Evolutionary conservation across 1,139 yeast genomes (phyloP).

Genomic region (Casaregolazyma lundiana): DNA sequence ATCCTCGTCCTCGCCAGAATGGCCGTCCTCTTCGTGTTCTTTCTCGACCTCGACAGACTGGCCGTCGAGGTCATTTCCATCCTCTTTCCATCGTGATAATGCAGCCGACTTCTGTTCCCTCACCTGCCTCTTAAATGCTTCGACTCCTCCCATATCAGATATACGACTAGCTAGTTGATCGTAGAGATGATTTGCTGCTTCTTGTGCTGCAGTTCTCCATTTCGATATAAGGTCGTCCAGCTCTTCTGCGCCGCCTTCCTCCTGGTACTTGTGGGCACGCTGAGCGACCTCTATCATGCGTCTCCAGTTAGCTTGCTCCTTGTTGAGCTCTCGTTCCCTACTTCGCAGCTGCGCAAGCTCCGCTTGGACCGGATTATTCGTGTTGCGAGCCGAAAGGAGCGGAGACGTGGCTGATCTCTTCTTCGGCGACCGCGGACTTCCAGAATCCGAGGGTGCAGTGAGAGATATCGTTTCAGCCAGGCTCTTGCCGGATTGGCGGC

Average conservation of each 20-base stretch:
- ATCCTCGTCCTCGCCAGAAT: conserved; percentile 27
- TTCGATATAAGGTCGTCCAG: conserved; percentile 34
- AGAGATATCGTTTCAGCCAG: conserved; percentile 4
- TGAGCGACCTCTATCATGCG: conserved; percentile 32
- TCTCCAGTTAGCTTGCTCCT: conserved; percentile 27
- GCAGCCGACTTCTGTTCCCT: conserved; percentile 25
- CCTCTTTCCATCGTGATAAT: conserved; percentile 19
- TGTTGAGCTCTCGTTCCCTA: conserved; percentile 26
- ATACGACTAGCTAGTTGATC: conserved; percentile 41
- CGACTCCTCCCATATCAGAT: conserved; percentile 43
- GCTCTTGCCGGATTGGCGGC: neutral
- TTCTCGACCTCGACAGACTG: conserved; percentile 28
- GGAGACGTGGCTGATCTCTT: conserved; percentile 17
- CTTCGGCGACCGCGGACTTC: conserved; percentile 1
- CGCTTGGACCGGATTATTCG: neutral
- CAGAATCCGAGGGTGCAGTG: neutral
- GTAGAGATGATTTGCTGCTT: conserved; percentile 40
- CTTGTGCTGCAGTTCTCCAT: conserved; percentile 44
- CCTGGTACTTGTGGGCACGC: conserved; percentile 35
- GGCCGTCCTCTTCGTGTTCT: conserved; percentile 20
- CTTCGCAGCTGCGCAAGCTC: neutral
- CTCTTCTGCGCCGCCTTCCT: conserved; percentile 26
- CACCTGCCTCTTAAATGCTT: conserved; percentile 36
- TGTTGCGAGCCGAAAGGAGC: conserved; percentile 8
- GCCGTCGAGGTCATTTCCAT: conserved; percentile 33